phyloP scores from a whole-genome alignment of 2,329 filamentous ascomycete genomes.

The Onygenales sp. region DNA sequence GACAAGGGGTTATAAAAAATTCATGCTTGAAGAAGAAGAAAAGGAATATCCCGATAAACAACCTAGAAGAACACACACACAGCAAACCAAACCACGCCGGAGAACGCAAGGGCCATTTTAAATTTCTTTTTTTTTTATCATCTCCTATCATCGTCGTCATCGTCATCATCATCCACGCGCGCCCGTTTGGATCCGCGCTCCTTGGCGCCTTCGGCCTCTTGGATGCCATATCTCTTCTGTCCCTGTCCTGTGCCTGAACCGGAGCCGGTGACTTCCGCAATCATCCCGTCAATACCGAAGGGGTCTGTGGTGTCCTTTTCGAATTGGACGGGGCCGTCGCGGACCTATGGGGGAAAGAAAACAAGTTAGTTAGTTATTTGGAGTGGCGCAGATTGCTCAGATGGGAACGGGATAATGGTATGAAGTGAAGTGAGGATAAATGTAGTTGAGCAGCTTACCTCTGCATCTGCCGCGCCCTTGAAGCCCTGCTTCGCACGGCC shows the following conservation, averaged over 20 bases:
- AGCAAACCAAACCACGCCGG: too few species aligned
- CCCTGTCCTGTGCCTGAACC: constrained; percentile 42
- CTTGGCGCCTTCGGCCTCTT: constrained; percentile 26
- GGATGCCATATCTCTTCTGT: constrained; percentile 36
- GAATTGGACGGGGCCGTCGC: constrained; percentile 91
- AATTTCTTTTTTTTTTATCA: constrained; percentile 4
- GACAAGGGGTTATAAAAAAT: too few species aligned
- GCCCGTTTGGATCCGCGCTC: constrained; percentile 54
- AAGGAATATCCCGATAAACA: too few species aligned
- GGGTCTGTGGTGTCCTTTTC: constrained; percentile 82
- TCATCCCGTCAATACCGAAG: constrained; percentile 90
- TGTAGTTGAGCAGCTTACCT: constrained; percentile 43
- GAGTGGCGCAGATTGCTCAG: background rate
- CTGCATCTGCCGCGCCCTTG: constrained; percentile 69
- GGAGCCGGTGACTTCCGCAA: constrained; percentile 63
- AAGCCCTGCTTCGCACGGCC: constrained; percentile 79
- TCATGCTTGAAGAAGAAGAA: too few species aligned
- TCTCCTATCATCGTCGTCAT: constrained; percentile 8
- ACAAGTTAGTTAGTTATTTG: background rate
- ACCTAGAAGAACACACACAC: too few species aligned
- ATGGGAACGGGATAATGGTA: constrained; percentile 22
- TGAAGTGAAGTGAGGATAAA: constrained; percentile 7
- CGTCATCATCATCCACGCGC: constrained; percentile 62
- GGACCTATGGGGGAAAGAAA: constrained; percentile 39
- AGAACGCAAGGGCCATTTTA: too few species aligned